phyloP scores from a whole-genome alignment of 2,329 filamentous ascomycete genomes.

The Alternaria sp. region DNA sequence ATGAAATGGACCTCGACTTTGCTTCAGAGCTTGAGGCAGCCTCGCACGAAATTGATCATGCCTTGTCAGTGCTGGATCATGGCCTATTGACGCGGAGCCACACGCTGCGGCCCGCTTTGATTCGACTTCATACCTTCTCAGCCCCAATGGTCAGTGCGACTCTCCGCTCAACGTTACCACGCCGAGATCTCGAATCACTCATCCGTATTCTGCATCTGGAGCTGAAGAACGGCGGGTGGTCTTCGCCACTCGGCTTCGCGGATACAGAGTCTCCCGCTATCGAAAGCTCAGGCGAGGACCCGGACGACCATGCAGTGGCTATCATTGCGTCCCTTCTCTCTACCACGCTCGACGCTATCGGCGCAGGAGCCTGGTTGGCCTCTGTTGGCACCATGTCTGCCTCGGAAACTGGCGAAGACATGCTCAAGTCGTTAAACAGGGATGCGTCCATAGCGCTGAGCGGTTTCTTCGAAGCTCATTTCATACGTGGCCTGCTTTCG shows the following conservation, averaged over 20 bases:
- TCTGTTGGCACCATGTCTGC: slow-evolving; percentile 59
- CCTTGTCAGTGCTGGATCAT: slow-evolving; percentile 71
- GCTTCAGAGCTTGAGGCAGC: slow-evolving; percentile 52
- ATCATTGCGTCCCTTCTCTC: slow-evolving; percentile 76
- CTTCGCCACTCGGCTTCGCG: slow-evolving; percentile 71
- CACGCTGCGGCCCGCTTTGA: slow-evolving; percentile 72
- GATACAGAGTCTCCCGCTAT: slow-evolving; percentile 51
- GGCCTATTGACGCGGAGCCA: slow-evolving; percentile 69
- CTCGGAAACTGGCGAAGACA: slow-evolving; percentile 66
- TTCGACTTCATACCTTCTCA: slow-evolving; percentile 73
- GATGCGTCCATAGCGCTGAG: slow-evolving; percentile 77
- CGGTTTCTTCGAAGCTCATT: slow-evolving; percentile 73
- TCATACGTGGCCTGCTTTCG: slow-evolving; percentile 69
- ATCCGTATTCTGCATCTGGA: slow-evolving; percentile 77
- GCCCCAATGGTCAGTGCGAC: slow-evolving; percentile 66
- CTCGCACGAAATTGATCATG: slow-evolving; percentile 69
- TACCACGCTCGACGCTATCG: slow-evolving; percentile 78
- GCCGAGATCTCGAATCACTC: slow-evolving; percentile 73
- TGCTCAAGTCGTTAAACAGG: slow-evolving; percentile 70
- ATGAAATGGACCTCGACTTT: slow-evolving; percentile 49
- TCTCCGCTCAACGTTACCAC: slow-evolving; percentile 69
- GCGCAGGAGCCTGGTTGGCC: slow-evolving; percentile 74
- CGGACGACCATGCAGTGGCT: slow-evolving; percentile 72
- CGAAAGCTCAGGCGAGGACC: slow-evolving; percentile 57
- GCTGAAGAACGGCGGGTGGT: slow-evolving; percentile 78